A percentile compares a stretch with the other conserved stretches of the same genome.
Conservation (phyloP, 2,329 filamentous ascomycete genomes). For the Pseudogymnoascus sp. region DNA sequence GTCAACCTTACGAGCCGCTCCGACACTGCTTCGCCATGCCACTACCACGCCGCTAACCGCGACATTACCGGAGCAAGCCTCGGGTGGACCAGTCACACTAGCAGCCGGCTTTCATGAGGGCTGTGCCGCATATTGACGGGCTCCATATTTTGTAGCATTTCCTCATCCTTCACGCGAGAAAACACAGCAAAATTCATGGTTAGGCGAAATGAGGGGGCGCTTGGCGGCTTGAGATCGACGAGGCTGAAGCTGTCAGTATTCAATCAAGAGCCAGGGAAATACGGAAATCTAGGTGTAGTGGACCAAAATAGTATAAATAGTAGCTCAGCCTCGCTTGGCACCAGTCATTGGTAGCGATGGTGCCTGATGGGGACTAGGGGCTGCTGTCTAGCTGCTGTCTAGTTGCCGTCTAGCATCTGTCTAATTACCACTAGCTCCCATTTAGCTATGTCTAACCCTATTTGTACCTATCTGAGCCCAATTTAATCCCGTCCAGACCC, state of each 20-base stretch:
- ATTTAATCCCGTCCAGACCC: not conserved
- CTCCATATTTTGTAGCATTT: not conserved
- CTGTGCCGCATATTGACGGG: not conserved
- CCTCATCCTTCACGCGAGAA: not conserved
- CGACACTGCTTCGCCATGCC: not conserved
- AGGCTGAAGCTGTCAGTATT: not conserved
- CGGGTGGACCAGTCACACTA: not conserved
- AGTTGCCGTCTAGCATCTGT: not conserved
- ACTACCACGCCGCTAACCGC: not conserved
- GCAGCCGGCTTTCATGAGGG: not conserved
- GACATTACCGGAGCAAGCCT: not conserved
- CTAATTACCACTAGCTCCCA: not conserved
- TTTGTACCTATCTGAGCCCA: not conserved
- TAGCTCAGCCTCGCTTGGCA: not conserved
- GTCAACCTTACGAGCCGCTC: not conserved
- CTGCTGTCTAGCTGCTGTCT: not conserved
- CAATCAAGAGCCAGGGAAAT: not conserved
- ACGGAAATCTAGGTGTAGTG: not conserved
- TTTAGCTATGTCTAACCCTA: not conserved
- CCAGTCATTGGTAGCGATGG: not conserved
- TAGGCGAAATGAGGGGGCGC: not conserved
- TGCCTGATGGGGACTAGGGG: not conserved
- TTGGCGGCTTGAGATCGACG: not conserved
- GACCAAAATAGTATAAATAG: not conserved
- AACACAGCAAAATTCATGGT: not conserved